Percentiles rank a stretch among this genome's conserved stretches.
These are phyloP conservation scores for Dianthus caryophyllus DNA, from an alignment of 148 eudicot genomes.

Conservation along the genomic window DNA sequence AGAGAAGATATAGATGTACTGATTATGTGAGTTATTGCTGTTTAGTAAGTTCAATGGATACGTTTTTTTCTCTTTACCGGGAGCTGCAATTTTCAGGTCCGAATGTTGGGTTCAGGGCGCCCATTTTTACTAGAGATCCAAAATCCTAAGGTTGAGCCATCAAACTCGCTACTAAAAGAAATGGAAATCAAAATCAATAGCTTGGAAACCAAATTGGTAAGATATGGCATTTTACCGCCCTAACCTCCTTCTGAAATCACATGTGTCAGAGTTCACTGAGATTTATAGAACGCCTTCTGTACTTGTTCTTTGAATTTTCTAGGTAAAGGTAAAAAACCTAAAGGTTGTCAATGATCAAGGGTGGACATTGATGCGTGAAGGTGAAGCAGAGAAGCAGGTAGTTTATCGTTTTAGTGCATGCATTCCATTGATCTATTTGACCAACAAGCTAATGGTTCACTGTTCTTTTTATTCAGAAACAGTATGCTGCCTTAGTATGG, in stretches of 20 bases:
- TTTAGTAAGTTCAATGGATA: slow-evolving; percentile 6
- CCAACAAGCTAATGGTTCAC: background rate
- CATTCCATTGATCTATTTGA: slow-evolving; percentile 3
- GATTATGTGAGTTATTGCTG: slow-evolving; percentile 28
- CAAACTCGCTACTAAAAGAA: slow-evolving; percentile 53
- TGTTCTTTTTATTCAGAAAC: slow-evolving; percentile 51
- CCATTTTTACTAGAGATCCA: slow-evolving; percentile 91
- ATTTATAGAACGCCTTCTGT: background rate
- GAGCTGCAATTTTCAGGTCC: slow-evolving; percentile 52
- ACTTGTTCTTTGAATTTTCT: slow-evolving; percentile 12
- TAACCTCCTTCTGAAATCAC: background rate
- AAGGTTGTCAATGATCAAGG: slow-evolving; percentile 65
- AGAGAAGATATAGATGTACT: slow-evolving; percentile 99
- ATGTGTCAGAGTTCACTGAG: background rate
- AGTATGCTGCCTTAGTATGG: slow-evolving; percentile 94
- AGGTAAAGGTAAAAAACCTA: slow-evolving; percentile 85
- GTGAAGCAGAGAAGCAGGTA: slow-evolving; percentile 99
- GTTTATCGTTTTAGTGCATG: background rate
- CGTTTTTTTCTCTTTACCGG: slow-evolving; percentile 20
- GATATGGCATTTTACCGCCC: background rate
- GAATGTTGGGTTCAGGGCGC: slow-evolving; percentile 95
- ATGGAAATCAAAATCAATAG: slow-evolving; percentile 68
- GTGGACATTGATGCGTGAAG: slow-evolving; percentile 97
- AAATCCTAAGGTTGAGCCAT: slow-evolving; percentile 71
- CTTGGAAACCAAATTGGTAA: slow-evolving; percentile 59